Conservation (phyloP, 768 basidiomycete species). For the Daedalea quercina region DNA sequence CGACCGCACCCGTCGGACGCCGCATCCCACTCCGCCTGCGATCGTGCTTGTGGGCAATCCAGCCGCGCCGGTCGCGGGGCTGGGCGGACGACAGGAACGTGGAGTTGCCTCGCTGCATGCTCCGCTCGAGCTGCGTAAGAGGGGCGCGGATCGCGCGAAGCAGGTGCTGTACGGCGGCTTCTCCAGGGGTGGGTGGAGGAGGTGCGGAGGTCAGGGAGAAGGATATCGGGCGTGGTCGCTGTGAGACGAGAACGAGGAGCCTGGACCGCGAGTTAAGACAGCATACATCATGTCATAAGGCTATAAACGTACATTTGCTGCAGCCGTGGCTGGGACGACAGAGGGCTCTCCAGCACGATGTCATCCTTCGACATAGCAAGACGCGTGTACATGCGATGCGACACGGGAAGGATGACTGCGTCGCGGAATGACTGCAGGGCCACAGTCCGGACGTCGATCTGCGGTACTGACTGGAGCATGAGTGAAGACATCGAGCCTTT, state of each 20-base stretch:
- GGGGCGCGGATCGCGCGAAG: constrained; percentile 57
- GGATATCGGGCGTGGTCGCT: constrained; percentile 52
- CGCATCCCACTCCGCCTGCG: constrained; percentile 1
- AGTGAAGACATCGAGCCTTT: constrained; percentile 34
- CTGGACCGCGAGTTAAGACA: constrained; percentile 25
- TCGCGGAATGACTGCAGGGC: constrained; percentile 78
- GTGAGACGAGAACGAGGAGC: constrained; percentile 71
- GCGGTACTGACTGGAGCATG: constrained; percentile 31
- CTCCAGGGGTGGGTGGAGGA: constrained; percentile 53
- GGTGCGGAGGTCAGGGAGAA: constrained; percentile 50
- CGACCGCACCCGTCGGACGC: constrained; percentile 2
- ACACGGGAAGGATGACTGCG: constrained; percentile 65
- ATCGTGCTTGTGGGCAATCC: constrained; percentile 50
- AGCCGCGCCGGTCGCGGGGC: constrained; percentile 74
- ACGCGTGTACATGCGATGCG: constrained; percentile 45
- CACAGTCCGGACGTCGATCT: constrained; percentile 78
- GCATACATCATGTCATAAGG: not conserved
- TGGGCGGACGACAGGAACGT: constrained; percentile 68
- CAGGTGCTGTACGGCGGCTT: constrained; percentile 62
- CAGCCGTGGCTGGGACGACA: constrained; percentile 60
- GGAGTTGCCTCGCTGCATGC: constrained; percentile 17
- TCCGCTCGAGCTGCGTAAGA: constrained; percentile 16
- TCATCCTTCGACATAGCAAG: constrained; percentile 54
- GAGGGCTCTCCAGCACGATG: constrained; percentile 43
- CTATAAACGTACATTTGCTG: constrained; percentile 65